A percentile compares a stretch with the other conserved stretches of the same genome.
Evolutionary conservation across 2,329 filamentous ascomycete species (phyloP).

Genomic region (Colletotrichum musicola): DNA sequence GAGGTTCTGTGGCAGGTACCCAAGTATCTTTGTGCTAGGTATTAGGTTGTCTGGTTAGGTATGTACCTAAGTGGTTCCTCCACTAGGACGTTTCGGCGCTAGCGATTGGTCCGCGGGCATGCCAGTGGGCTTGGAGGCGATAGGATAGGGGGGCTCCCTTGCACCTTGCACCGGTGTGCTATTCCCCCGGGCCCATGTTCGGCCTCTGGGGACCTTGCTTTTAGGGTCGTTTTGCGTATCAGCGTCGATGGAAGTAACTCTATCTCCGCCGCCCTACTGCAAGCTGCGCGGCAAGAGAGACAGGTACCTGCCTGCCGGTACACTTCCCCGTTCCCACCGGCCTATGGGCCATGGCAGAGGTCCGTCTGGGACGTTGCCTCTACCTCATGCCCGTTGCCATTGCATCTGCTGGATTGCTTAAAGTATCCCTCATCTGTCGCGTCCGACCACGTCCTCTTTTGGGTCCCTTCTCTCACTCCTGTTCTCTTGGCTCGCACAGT

Average conservation of each 20-base stretch:
- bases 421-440: constrained; percentile 31
- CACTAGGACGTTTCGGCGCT: constrained; percentile 28
- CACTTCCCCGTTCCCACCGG: constrained; percentile 18
- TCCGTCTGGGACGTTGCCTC: constrained; percentile 33
- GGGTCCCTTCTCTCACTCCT: constrained; percentile 12
- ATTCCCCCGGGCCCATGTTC: constrained; percentile 12
- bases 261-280: not conserved
- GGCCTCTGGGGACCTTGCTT: not conserved
- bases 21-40: not conserved
- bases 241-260: constrained; percentile 1
- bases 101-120: constrained; percentile 29
- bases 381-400: constrained; percentile 32
- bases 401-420: constrained; percentile 25
- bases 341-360: not conserved
- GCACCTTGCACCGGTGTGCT: not conserved
- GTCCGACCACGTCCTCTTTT: constrained; percentile 19
- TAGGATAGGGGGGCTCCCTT: constrained; percentile 26
- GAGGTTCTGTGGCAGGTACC: constrained; percentile 13
- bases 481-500: constrained; percentile 9
- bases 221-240: constrained; percentile 10
- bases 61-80: constrained; percentile 10
- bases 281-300: not conserved
- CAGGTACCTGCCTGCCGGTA: constrained; percentile 16
- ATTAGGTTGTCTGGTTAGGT: not conserved
- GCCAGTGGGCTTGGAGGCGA: constrained; percentile 26